phyloP scores from a whole-genome alignment of 2,329 filamentous ascomycete genomes.

The Fusarium liriodendri region DNA sequence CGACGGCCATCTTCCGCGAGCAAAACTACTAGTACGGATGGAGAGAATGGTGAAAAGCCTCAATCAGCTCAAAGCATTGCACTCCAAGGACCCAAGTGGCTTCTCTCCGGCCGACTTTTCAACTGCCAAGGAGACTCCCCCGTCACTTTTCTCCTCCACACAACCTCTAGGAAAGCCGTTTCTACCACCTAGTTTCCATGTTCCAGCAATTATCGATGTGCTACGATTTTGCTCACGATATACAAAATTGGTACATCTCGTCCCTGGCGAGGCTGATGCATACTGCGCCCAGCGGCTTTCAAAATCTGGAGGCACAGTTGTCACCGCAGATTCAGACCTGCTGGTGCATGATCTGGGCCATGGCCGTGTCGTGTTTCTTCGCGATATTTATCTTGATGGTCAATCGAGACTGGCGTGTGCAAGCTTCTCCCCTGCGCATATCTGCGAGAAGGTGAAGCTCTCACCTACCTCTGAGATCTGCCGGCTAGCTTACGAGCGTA shows the following conservation, averaged over 20 bases:
- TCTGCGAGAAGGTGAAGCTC: slow-evolving; percentile 57
- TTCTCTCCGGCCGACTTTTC: slow-evolving; percentile 40
- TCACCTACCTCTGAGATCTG: slow-evolving; percentile 41
- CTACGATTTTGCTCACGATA: slow-evolving; percentile 62
- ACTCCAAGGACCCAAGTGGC: slow-evolving; percentile 45
- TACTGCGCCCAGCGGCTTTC: slow-evolving; percentile 78
- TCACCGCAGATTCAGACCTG: slow-evolving; percentile 91
- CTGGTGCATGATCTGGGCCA: slow-evolving; percentile 77
- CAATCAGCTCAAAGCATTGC: slow-evolving; percentile 63
- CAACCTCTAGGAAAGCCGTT: slow-evolving; percentile 46
- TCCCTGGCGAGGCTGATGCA: slow-evolving; percentile 86
- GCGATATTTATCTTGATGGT: slow-evolving; percentile 64
- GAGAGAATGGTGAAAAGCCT: slow-evolving; percentile 70
- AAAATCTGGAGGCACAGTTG: slow-evolving; percentile 64
- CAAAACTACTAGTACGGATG: slow-evolving; percentile 73
- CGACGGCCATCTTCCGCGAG: slow-evolving; percentile 80
- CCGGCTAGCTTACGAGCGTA: slow-evolving; percentile 52
- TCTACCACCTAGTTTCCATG: slow-evolving; percentile 75
- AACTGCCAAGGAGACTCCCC: slow-evolving; percentile 9
- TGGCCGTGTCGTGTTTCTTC: slow-evolving; percentile 75
- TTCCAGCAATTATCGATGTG: slow-evolving; percentile 80
- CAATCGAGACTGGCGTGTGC: slow-evolving; percentile 40
- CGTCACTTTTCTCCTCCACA: slow-evolving; percentile 42
- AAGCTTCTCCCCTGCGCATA: slow-evolving; percentile 50
- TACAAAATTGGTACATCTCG: slow-evolving; percentile 62